Conservation (phyloP, 768 basidiomycete species). For the Leccinum fibrillosum region DNA sequence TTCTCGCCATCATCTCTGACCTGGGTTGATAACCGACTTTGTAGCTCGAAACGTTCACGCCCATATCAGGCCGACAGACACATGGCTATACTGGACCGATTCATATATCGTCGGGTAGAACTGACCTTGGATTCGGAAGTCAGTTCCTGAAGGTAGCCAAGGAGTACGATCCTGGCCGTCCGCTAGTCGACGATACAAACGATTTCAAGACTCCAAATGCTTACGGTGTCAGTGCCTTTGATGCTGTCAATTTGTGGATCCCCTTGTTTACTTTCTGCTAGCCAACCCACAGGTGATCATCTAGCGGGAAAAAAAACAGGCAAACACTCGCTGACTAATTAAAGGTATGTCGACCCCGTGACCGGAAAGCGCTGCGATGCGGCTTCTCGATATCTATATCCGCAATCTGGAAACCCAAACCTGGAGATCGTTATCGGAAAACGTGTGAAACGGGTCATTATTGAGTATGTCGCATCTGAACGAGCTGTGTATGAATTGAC, state of each 20-base stretch:
- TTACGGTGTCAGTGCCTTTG: slow-evolving; percentile 17
- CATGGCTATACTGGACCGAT: slow-evolving; percentile 36
- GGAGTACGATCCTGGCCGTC: slow-evolving; percentile 45
- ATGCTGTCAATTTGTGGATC: not conserved
- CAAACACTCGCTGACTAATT: not conserved
- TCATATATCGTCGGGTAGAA: slow-evolving; percentile 13
- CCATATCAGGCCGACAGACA: slow-evolving; percentile 27
- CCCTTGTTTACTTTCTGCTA: not conserved
- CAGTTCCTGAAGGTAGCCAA: slow-evolving; percentile 46
- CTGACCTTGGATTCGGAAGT: slow-evolving; percentile 21
- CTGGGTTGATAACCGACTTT: slow-evolving; percentile 43
- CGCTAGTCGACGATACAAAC: slow-evolving; percentile 43
- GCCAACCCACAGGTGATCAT: slow-evolving; percentile 15
- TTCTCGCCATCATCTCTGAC: not conserved
- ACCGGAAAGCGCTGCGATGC: slow-evolving; percentile 33
- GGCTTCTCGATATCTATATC: slow-evolving; percentile 36
- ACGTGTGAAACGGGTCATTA: not conserved
- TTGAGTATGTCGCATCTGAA: not conserved
- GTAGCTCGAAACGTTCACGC: slow-evolving; percentile 40
- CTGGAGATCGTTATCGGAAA: slow-evolving; percentile 30
- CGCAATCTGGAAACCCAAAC: slow-evolving; percentile 25
- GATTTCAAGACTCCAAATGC: slow-evolving; percentile 31
- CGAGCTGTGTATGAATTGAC: not conserved
- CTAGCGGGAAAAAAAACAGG: not conserved
- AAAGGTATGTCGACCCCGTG: slow-evolving; percentile 50